Evolutionary conservation across 495 filamentous ascomycete species (phyloP).

Genomic region (Podospora pseudoanserina): DNA sequence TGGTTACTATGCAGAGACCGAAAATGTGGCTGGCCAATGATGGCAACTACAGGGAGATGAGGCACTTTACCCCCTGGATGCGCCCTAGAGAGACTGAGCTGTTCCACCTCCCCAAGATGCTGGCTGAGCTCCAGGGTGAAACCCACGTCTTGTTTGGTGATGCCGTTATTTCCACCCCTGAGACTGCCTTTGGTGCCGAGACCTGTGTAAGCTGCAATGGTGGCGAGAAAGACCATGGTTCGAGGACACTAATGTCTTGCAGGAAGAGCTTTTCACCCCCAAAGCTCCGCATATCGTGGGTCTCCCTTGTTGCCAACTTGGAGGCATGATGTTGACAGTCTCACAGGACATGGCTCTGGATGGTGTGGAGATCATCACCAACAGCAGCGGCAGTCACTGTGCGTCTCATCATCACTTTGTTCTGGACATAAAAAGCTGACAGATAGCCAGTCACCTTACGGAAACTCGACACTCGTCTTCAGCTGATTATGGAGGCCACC

Average conservation of each 20-base stretch:
- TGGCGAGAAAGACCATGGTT: not conserved
- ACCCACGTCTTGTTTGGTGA: constrained; percentile 70
- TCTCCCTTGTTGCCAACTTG: not conserved
- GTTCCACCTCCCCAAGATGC: constrained; percentile 65
- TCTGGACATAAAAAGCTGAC: not conserved
- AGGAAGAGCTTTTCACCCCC: constrained; percentile 73
- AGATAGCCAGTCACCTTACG: constrained; percentile 46
- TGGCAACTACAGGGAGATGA: constrained; percentile 68
- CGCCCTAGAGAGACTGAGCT: constrained; percentile 56
- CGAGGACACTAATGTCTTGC: not conserved
- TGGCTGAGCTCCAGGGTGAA: constrained; percentile 58
- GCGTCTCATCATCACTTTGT: not conserved
- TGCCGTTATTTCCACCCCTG: constrained; percentile 65
- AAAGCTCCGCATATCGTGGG: constrained; percentile 45
- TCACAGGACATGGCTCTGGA: constrained; percentile 47
- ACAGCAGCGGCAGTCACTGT: constrained; percentile 67
- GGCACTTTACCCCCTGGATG: constrained; percentile 56
- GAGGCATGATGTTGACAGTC: not conserved
- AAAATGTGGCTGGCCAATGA: constrained; percentile 83
- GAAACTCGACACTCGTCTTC: constrained; percentile 70
- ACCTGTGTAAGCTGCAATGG: constrained; percentile 47
- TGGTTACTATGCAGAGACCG: constrained; percentile 44
- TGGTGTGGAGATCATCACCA: constrained; percentile 75
- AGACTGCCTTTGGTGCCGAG: constrained; percentile 69
- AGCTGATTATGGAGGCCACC: constrained; percentile 74